Base-by-base conservation (phyloP, 2,329 filamentous ascomycete species). In the Diaporthe citriasiana region DNA sequence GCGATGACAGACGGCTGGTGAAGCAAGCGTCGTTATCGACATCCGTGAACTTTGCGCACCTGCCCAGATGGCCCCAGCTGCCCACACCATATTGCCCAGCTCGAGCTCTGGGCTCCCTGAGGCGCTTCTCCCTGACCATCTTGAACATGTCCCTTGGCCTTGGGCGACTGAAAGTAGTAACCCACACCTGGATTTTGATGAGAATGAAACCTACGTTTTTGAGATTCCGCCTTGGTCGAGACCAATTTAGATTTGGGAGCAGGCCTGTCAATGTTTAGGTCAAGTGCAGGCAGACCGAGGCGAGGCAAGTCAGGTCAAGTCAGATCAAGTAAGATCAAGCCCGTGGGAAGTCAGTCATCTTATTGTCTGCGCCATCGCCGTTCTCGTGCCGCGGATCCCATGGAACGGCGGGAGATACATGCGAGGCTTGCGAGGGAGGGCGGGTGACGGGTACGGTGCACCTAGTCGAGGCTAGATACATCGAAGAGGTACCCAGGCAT, bases 401-500 rank as follows among this genome's bases (percentile, higher is more conserved):
- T n/a, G 63, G 47, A 12, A 68, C 63, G 63, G n/a, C 63, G 63
- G 45, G 63, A 40, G 33, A 68, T 40, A 50, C 30, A 68, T 68
- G 63, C 47, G 47, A 68, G 63, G 63, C 63, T 68, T 51, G 33
- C 63, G 47, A 68, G 47, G 63, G 47, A 68, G 63, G 47, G 63
- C 63, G 33, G 63, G 63, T 68, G 45, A 51, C 30, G 63, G 63
- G 33, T 53, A 68, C 33, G 22, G 33, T 33, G 45, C 40, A 30
- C 40, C 27, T 33, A 27, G 42, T 50, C 27, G 19, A 35, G 42
- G 22, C 22, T 27, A 40, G 47, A 38, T 40, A 68, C 63, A 53
- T n/a, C 7, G n/a, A 22, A 7, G 15, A 53, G 53, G 63, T 68
- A 68, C 63, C 63, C n/a, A 4, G 19, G 22, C 33, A 51, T 50